Conservation (phyloP, 2,329 filamentous ascomycete genomes). For the Ophiostoma himal-ulmi region DNA sequence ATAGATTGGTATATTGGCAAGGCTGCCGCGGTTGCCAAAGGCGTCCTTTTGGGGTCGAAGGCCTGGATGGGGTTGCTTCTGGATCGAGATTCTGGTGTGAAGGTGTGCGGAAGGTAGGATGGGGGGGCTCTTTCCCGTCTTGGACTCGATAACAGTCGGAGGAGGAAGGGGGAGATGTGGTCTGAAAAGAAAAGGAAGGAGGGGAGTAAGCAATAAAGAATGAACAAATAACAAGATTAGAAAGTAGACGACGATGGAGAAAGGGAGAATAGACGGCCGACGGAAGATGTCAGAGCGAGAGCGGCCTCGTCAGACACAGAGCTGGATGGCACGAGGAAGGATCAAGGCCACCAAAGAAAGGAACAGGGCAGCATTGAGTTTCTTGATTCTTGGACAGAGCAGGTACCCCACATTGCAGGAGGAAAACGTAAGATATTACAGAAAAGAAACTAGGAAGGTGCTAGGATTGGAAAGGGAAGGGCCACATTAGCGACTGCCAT, state of each 20-base stretch:
- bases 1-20: not conserved
- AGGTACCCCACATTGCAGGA: not conserved
- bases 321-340: conserved; percentile 21
- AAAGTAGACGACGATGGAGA: not conserved
- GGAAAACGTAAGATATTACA: not conserved
- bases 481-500: not conserved
- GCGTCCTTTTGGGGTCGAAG: not conserved
- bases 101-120: not conserved
- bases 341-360: conserved; percentile 10
- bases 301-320: conserved; percentile 20
- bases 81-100: not conserved
- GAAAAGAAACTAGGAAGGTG: conserved; percentile 1
- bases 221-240: not conserved
- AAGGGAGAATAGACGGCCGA: conserved; percentile 9
- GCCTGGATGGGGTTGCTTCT: not conserved
- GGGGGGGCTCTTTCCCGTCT: not conserved
- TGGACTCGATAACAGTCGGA: not conserved
- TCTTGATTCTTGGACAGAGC: not conserved
- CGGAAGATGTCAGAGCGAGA: conserved; percentile 15
- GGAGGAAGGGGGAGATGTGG: not conserved
- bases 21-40: not conserved
- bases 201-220: not conserved
- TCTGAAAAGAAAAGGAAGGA: not conserved
- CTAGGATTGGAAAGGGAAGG: not conserved
- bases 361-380: not conserved